phyloP scores from a whole-genome alignment of 1,284 basidiomycete genomes.

The Apiotrichum porosum region DNA sequence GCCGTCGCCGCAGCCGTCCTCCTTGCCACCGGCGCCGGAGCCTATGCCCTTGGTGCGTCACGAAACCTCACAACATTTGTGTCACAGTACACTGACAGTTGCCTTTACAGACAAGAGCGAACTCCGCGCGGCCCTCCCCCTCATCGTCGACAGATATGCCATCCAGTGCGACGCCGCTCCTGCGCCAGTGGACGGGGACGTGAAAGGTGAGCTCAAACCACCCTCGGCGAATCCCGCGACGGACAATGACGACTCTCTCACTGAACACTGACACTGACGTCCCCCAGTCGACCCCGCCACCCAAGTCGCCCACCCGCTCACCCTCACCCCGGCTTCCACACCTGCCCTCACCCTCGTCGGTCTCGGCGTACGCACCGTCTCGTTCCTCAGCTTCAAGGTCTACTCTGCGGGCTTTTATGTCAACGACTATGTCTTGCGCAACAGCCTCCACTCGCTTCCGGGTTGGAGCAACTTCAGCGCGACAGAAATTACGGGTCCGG shows the following conservation, averaged over 20 bases:
- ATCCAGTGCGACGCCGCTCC: slow-evolving; percentile 4
- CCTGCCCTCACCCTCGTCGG: slow-evolving; percentile 50
- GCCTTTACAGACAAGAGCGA: slow-evolving; percentile 2
- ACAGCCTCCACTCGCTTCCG: slow-evolving; percentile 2
- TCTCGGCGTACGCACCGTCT: slow-evolving; percentile 54
- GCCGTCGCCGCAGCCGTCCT: neutral
- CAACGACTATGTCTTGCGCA: slow-evolving; percentile 33
- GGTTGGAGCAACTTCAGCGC: neutral
- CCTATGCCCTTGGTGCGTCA: slow-evolving; percentile 5
- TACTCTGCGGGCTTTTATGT: slow-evolving; percentile 54
- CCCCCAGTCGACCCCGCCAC: slow-evolving; percentile 46
- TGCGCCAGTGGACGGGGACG: neutral
- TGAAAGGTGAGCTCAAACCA: neutral
- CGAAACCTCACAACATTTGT: no score
- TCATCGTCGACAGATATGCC: neutral
- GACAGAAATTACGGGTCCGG: neutral
- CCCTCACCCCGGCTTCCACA: slow-evolving; percentile 24
- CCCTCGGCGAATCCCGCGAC: no score
- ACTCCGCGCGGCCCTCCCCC: no score
- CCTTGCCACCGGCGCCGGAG: neutral
- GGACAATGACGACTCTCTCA: no score
- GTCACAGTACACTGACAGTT: no score
- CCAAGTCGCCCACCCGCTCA: slow-evolving; percentile 38
- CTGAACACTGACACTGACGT: no score
- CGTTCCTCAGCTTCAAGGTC: slow-evolving; percentile 53